phyloP scores from a whole-genome alignment of 805 yeast genomes.

The Candida andamanensis region DNA sequence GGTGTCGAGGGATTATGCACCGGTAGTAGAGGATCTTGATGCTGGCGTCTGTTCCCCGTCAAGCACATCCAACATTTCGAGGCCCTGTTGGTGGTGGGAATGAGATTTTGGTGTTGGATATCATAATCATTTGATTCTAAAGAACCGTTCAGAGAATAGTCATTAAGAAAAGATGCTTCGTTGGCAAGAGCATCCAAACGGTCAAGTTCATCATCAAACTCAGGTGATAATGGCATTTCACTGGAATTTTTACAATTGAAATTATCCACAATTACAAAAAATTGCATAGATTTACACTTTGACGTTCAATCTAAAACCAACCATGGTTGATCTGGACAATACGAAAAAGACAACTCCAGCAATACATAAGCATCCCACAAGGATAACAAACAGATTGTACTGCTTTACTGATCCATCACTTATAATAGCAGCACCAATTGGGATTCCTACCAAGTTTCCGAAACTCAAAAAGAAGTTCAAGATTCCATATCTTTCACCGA shows the following conservation, averaged over 20 bases:
- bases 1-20: too few species aligned
- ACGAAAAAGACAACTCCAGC: constrained; percentile 26
- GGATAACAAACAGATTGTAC: constrained; percentile 26
- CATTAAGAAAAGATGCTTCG: constrained; percentile 19
- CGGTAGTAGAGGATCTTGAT: too few species aligned
- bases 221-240: constrained; percentile 4
- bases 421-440: constrained; percentile 26
- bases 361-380: constrained; percentile 25
- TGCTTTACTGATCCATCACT: constrained; percentile 19
- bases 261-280: constrained; percentile 3
- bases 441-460: constrained; percentile 26
- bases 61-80: too few species aligned
- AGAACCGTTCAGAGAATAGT: constrained; percentile 8
- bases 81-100: too few species aligned
- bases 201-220: constrained; percentile 3
- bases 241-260: not conserved
- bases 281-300: constrained; percentile 12
- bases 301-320: constrained; percentile 17
- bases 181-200: constrained; percentile 21
- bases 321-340: constrained; percentile 17
- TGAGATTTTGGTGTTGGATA: too few species aligned
- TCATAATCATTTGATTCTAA: too few species aligned
- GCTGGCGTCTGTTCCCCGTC: too few species aligned
- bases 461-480: constrained; percentile 23
- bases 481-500: constrained; percentile 33